phyloP scores from a whole-genome alignment of 2,329 filamentous ascomycete genomes.

The Pseudogymnoascus verrucosus region DNA sequence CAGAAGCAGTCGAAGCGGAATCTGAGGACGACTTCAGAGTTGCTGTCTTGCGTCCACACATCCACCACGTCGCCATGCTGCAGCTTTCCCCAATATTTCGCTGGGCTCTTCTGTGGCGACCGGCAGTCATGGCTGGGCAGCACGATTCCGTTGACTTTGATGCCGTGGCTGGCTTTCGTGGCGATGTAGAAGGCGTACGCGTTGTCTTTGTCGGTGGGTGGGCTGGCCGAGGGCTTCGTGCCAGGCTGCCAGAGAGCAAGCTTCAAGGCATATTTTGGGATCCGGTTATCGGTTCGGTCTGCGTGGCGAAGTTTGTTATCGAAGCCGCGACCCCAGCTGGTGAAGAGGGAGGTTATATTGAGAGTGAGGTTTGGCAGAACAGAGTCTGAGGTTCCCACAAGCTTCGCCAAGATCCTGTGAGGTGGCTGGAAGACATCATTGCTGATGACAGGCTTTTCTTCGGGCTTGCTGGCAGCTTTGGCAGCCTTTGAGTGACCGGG shows the following conservation, averaged over 20 bases:
- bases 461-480: neutral
- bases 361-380: conserved; percentile 55
- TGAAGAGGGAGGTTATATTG: conserved; percentile 56
- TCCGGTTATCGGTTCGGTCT: conserved; percentile 54
- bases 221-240: conserved; percentile 53
- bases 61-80: conserved; percentile 70
- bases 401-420: conserved; percentile 49
- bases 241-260: conserved; percentile 65
- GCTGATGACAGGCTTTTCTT: neutral
- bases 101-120: conserved; percentile 42
- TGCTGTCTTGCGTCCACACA: conserved; percentile 51
- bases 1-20: conserved; percentile 27
- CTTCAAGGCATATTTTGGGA: conserved; percentile 77
- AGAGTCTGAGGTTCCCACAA: conserved; percentile 60
- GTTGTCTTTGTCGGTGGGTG: conserved; percentile 34
- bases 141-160: conserved; percentile 66
- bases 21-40: conserved; percentile 22
- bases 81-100: conserved; percentile 56
- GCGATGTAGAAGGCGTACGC: conserved; percentile 60
- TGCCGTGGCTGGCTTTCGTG: conserved; percentile 69
- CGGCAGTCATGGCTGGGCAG: conserved; percentile 50
- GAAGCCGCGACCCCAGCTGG: conserved; percentile 68
- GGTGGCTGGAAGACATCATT: conserved; percentile 23
- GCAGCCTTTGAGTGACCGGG: neutral
- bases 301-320: conserved; percentile 62